Percentiles rank a stretch among this genome's conserved stretches.
These are phyloP conservation scores for Xylaria longipes DNA, from an alignment of 495 filamentous ascomycete genomes.

Conservation along the genomic window DNA sequence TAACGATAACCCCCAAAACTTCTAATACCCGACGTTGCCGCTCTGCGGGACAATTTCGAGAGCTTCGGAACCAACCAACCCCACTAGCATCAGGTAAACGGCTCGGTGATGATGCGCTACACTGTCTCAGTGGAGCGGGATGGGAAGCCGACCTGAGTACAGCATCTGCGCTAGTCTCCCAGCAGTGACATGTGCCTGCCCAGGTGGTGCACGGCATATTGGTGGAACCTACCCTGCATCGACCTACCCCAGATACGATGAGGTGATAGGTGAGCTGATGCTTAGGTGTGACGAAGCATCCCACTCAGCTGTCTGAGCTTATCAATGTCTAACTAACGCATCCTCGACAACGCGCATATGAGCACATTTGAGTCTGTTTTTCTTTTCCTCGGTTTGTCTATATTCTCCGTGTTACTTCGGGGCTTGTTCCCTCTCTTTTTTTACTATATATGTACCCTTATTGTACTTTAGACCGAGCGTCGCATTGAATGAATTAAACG, in stretches of 20 bases:
- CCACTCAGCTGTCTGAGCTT: not conserved
- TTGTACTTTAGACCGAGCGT: not conserved
- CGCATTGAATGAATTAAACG: not conserved
- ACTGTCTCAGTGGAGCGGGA: not conserved
- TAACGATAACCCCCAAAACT: not conserved
- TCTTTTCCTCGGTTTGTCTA: not conserved
- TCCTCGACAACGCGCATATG: conserved; percentile 9
- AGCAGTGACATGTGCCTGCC: not conserved
- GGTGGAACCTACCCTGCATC: conserved; percentile 7
- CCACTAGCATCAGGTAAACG: not conserved
- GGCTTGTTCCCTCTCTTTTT: not conserved
- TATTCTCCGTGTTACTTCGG: conserved; percentile 1
- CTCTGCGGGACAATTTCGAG: not conserved
- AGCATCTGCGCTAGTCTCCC: not conserved
- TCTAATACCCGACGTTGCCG: conserved; percentile 9
- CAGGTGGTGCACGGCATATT: not conserved
- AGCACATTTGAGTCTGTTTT: conserved; percentile 45
- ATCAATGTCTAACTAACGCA: conserved; percentile 3
- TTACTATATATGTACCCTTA: not conserved
- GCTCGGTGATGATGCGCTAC: not conserved
- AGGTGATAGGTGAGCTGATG: conserved; percentile 16
- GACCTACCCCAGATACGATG: conserved; percentile 1
- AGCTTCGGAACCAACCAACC: not conserved
- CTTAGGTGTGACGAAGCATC: conserved; percentile 24
- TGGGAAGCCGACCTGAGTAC: not conserved